Base-by-base conservation (phyloP, 2,329 filamentous ascomycete genomes). In the Neofusicoccum kwambonambiense region DNA sequence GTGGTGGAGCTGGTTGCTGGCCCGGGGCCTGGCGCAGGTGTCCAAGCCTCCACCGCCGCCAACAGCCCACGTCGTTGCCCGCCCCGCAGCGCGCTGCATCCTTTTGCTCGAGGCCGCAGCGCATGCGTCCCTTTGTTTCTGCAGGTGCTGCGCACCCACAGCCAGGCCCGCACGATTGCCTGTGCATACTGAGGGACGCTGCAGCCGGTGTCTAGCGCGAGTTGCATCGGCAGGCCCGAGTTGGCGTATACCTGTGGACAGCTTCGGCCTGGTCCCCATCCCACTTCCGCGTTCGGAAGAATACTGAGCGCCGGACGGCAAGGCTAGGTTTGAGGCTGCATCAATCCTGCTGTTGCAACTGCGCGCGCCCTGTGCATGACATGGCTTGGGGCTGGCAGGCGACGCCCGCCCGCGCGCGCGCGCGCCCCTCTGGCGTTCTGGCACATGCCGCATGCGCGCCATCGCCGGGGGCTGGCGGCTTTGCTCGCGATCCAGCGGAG, bases 381-480 rank as follows among this genome's bases (percentile, higher is more conserved):
- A 56, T 42, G 51, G 51, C 51, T 41, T 56, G 51, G n/a, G 51
- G 35, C 12, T 22, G 44, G 37, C 9, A 15, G n/a, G 8, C 27
- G 27, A 31, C 27, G 27, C 4, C 27, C 27, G 27, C 27, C 27
- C 27, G 27, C 27, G 27, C 27, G 27, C 27, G 27, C 19, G 19
- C 22, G 22, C 27, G 6, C 27, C 27, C 27, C 27, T 31, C 27
- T 31, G 19, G 56, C 27, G n/a, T 19, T 8, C 35, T 60, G 56
- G 56, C 56, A 39, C 31, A 47, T 60, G 56, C 42, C 56, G 56
- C 15, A 60, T 60, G 56, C 56, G 56, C 56, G 56, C 56, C 56
- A 60, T 60, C 56, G 56, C 41, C 56, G 41, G 56, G 56, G 56
- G 52, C 31, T 19, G 52, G 37, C 34, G 39, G 37, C 39, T 34